Evolutionary conservation across 768 basidiomycete species (phyloP).

Genomic region (Termitomyces sp.): DNA sequence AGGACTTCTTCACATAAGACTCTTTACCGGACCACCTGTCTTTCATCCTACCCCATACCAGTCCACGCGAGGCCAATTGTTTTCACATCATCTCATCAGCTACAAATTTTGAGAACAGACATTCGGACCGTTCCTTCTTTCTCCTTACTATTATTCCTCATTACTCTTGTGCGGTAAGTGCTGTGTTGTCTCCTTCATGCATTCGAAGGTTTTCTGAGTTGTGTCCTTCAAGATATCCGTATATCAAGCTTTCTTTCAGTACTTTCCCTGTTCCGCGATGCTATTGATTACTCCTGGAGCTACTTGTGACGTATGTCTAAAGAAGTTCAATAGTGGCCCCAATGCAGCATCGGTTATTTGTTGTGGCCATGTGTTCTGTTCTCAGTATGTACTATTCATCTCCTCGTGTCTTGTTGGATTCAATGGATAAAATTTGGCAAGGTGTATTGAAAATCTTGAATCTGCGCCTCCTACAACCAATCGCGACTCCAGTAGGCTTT

Average conservation of each 20-base stretch:
- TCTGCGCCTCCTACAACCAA: conserved; percentile 25
- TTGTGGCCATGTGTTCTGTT: conserved; percentile 75
- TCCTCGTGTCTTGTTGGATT: conserved; percentile 1
- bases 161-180: not conserved
- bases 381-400: conserved; percentile 28
- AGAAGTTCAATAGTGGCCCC: conserved; percentile 47
- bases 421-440: conserved; percentile 24
- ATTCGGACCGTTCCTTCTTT: not conserved
- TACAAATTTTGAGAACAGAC: not conserved
- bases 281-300: conserved; percentile 63
- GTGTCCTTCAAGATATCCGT: conserved; percentile 4
- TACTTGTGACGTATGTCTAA: conserved; percentile 74
- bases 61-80: too few relatives aligned
- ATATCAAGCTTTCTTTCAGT: conserved; percentile 4
- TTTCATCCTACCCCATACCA: too few relatives aligned
- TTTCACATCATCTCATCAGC: conserved; percentile 2
- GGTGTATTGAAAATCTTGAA: conserved; percentile 57
- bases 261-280: conserved; percentile 46
- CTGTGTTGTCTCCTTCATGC: too few relatives aligned
- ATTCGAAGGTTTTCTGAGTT: not conserved
- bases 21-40: too few relatives aligned
- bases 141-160: not conserved
- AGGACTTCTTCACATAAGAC: too few relatives aligned
- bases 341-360: conserved; percentile 62
- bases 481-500: conserved; percentile 25